Conservation (phyloP, 441 rosid species). For the Eruca vesicaria region DNA sequence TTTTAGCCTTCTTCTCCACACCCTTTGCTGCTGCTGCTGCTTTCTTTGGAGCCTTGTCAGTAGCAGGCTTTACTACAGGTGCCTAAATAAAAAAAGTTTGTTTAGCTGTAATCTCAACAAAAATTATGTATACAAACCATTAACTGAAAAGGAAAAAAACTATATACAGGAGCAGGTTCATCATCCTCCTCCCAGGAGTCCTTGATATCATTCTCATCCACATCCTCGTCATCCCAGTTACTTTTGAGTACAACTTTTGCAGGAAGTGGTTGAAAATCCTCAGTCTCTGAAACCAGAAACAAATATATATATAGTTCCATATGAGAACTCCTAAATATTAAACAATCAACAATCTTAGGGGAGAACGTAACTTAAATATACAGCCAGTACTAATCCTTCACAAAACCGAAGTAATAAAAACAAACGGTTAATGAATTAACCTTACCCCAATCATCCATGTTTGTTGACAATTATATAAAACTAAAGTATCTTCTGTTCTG, state of each 20-base stretch:
- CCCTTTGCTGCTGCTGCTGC: slow-evolving; percentile 40
- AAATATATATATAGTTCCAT: neutral
- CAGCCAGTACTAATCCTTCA: neutral
- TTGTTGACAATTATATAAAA: neutral
- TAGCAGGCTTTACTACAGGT: slow-evolving; percentile 46
- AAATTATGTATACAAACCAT: neutral
- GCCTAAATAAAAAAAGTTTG: slow-evolving; percentile 32
- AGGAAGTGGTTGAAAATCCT: slow-evolving; percentile 50
- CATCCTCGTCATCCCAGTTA: slow-evolving; percentile 90
- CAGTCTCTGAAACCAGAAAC: slow-evolving; percentile 56
- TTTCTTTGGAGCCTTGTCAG: slow-evolving; percentile 55
- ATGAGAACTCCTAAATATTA: neutral
- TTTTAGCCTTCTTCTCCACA: slow-evolving; percentile 54
- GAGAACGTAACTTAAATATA: neutral
- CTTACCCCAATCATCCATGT: slow-evolving; percentile 27
- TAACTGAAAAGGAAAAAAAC: neutral
- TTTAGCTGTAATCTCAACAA: neutral
- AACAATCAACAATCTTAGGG: neutral
- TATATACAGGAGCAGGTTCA: slow-evolving; percentile 71
- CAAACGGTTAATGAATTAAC: neutral
- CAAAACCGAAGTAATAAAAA: neutral
- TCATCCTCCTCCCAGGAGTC: slow-evolving; percentile 99
- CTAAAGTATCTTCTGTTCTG: neutral
- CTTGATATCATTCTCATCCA: slow-evolving; percentile 74
- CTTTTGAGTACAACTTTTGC: slow-evolving; percentile 48